phyloP scores from a whole-genome alignment of 257 asterid species.

The Paulownia fortunei region DNA sequence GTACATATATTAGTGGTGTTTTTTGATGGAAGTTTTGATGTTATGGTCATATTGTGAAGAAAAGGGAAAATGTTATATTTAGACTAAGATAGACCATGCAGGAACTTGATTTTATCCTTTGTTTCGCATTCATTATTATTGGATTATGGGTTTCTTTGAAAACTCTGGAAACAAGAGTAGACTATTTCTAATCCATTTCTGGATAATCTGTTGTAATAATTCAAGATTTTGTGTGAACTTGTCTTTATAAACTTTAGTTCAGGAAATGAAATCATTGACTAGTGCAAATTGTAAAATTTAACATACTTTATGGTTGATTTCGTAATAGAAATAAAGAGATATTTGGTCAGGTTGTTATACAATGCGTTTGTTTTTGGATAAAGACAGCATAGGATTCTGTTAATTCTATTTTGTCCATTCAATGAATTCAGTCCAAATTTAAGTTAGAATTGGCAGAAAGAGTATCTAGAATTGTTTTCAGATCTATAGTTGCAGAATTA shows the following conservation, averaged over 20 bases:
- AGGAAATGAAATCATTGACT: not conserved
- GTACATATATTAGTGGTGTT: not conserved
- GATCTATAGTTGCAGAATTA: not conserved
- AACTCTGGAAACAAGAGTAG: not conserved
- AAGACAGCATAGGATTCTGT: not conserved
- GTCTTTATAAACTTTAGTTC: not conserved
- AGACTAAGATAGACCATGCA: not conserved
- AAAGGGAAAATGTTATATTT: not conserved
- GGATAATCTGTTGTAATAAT: not conserved
- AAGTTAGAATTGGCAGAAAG: not conserved
- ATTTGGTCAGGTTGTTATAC: not conserved
- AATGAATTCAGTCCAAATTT: not conserved
- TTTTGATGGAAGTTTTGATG: not conserved
- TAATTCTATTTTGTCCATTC: no score
- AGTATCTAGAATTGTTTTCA: not conserved
- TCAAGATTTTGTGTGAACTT: not conserved
- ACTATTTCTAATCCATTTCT: not conserved
- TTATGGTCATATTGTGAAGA: not conserved
- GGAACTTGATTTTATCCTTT: conserved; percentile 1
- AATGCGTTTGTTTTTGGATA: not conserved
- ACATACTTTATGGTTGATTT: not conserved
- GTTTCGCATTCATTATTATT: not conserved
- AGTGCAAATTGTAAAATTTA: not conserved
- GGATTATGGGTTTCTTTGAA: not conserved
- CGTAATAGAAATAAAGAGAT: not conserved